A percentile compares a stretch with the other conserved stretches of the same genome.
Conservation (phyloP, 163 green algal genomes). For the Smithsoniella earleae region DNA sequence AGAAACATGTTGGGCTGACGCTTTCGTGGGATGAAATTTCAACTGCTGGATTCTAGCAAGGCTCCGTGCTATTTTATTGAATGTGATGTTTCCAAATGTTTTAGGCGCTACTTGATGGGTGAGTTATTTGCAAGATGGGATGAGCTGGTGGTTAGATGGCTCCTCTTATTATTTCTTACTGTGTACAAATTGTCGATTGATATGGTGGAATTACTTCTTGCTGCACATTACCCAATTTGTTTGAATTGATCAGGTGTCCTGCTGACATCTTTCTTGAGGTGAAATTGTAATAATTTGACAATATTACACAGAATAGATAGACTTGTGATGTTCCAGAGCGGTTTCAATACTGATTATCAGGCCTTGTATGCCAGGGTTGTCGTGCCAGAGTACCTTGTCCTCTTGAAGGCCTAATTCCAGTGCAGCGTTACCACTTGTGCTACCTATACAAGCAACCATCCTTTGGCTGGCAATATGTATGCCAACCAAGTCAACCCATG, state of each 20-base stretch:
- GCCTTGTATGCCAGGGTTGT: background rate
- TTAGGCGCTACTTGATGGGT: too few relatives aligned
- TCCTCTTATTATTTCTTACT: too few relatives aligned
- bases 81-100: too few relatives aligned
- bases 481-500: constrained; percentile 32
- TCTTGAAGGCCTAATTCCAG: constrained; percentile 18
- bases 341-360: background rate
- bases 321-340: background rate
- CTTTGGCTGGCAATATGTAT: too few relatives aligned
- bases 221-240: background rate
- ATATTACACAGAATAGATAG: background rate
- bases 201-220: background rate
- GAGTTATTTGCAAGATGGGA: too few relatives aligned
- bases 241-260: background rate
- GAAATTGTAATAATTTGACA: background rate
- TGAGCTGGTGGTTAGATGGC: too few relatives aligned
- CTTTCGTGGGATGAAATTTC: too few relatives aligned
- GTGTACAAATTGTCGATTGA: background rate
- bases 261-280: background rate
- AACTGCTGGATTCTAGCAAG: too few relatives aligned
- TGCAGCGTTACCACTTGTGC: background rate
- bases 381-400: background rate
- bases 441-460: constrained; percentile 1
- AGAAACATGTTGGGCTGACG: too few relatives aligned
- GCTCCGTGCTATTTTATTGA: too few relatives aligned